These are phyloP conservation scores for Cryphonectria nitschkei DNA, from an alignment of 2,329 filamentous ascomycete species.

Conservation along the genomic window DNA sequence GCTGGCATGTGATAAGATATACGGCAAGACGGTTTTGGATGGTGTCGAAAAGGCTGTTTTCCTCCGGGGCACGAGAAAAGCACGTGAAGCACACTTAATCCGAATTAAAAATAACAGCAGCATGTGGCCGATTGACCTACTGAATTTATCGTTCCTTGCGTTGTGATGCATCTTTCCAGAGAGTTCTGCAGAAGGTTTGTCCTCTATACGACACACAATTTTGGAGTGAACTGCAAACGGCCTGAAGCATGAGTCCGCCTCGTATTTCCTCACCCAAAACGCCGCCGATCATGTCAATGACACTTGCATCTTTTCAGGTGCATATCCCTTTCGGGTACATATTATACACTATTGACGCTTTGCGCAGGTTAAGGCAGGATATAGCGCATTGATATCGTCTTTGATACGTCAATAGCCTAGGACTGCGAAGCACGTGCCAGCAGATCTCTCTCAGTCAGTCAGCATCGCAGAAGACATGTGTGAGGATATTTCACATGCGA, in stretches of 20 bases:
- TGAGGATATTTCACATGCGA: background rate
- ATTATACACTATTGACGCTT: background rate
- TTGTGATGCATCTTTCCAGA: background rate
- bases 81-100: background rate
- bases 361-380: background rate
- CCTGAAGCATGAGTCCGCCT: background rate
- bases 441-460: background rate
- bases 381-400: background rate
- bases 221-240: background rate
- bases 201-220: background rate
- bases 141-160: background rate
- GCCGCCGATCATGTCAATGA: background rate
- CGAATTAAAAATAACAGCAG: background rate
- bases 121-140: background rate
- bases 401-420: background rate
- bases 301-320: background rate
- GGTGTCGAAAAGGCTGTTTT: background rate
- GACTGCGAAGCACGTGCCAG: background rate
- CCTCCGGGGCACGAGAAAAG: background rate
- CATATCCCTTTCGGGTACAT: background rate
- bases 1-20: slow-evolving; percentile 34
- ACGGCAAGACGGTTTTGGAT: background rate
- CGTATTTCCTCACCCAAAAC: background rate
- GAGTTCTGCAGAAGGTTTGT: background rate
- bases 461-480: too few species aligned